These are phyloP conservation scores for Candida schatavii DNA, from an alignment of 805 yeast genomes.

Conservation along the genomic window DNA sequence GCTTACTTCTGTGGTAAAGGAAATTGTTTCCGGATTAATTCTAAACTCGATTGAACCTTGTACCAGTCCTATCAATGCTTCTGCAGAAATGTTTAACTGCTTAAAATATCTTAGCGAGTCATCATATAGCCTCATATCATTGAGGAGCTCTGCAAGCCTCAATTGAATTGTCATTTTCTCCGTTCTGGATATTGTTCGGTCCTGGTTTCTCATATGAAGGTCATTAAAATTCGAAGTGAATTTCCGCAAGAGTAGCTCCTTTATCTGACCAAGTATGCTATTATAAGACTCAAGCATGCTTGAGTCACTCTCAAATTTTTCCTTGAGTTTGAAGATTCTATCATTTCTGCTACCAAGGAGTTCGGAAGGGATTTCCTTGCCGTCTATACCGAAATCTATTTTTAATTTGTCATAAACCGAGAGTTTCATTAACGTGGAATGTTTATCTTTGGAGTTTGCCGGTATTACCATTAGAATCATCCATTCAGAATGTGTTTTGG, in stretches of 20 bases:
- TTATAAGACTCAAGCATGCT: slow-evolving; percentile 54
- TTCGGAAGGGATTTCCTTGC: slow-evolving; percentile 27
- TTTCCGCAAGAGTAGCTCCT: slow-evolving; percentile 49
- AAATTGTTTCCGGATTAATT: not conserved
- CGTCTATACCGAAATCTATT: slow-evolving; percentile 46
- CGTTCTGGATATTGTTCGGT: slow-evolving; percentile 8
- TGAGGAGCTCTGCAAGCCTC: slow-evolving; percentile 50
- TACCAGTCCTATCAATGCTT: not conserved
- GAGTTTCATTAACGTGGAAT: slow-evolving; percentile 39
- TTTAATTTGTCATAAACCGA: slow-evolving; percentile 54
- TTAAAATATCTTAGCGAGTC: slow-evolving; percentile 49
- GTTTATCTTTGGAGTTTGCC: slow-evolving; percentile 29
- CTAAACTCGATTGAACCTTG: not conserved
- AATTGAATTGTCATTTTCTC: slow-evolving; percentile 31
- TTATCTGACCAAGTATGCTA: slow-evolving; percentile 42
- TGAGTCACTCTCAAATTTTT: slow-evolving; percentile 27
- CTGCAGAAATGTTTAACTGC: not conserved
- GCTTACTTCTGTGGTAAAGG: not conserved
- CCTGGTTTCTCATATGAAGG: slow-evolving; percentile 6
- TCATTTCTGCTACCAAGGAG: not conserved
- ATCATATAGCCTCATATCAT: slow-evolving; percentile 54
- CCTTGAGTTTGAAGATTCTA: slow-evolving; percentile 32
- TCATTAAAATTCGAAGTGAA: slow-evolving; percentile 34
- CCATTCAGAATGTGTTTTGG: slow-evolving; percentile 53
- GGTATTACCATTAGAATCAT: slow-evolving; percentile 54